These are phyloP conservation scores for Papiliotrema fonsecae DNA, from an alignment of 1,284 basidiomycete genomes.

Conservation along the genomic window DNA sequence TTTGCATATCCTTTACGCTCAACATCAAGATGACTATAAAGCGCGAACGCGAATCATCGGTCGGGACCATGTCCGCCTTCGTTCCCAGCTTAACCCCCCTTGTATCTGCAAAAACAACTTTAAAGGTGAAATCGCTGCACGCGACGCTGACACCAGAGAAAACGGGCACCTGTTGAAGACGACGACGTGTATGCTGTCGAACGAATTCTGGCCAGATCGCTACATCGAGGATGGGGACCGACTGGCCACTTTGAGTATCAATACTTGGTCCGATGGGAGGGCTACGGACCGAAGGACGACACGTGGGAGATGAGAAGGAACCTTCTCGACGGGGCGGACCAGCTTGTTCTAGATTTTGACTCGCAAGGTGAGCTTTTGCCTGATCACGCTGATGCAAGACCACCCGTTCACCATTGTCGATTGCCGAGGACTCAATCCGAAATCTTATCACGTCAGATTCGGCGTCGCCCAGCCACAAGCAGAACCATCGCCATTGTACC, in stretches of 20 bases:
- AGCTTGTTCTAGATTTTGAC: constrained; percentile 48
- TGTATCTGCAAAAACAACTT: no score
- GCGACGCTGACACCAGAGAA: no score
- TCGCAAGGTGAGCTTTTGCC: constrained; percentile 10
- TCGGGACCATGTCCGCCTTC: no score
- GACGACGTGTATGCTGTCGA: constrained; percentile 8
- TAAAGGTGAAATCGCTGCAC: no score
- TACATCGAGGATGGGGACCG: constrained; percentile 5
- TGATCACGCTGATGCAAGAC: background rate
- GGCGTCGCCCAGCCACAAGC: constrained; percentile 1
- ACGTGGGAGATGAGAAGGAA: constrained; percentile 59
- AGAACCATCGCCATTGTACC: constrained; percentile 15
- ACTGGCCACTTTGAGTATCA: constrained; percentile 29
- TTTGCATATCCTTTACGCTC: no score
- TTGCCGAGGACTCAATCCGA: background rate
- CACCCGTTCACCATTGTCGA: constrained; percentile 26
- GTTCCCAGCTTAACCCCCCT: no score
- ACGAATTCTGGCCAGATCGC: constrained; percentile 26
- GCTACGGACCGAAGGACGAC: constrained; percentile 56
- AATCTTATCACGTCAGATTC: constrained; percentile 18
- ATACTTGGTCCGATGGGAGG: constrained; percentile 60
- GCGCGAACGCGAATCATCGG: no score
- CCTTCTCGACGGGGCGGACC: constrained; percentile 52
- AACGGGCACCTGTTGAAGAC: background rate
- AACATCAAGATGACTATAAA: no score